phyloP scores from a whole-genome alignment of 2,329 filamentous ascomycete species.

The Claviceps digitariae region DNA sequence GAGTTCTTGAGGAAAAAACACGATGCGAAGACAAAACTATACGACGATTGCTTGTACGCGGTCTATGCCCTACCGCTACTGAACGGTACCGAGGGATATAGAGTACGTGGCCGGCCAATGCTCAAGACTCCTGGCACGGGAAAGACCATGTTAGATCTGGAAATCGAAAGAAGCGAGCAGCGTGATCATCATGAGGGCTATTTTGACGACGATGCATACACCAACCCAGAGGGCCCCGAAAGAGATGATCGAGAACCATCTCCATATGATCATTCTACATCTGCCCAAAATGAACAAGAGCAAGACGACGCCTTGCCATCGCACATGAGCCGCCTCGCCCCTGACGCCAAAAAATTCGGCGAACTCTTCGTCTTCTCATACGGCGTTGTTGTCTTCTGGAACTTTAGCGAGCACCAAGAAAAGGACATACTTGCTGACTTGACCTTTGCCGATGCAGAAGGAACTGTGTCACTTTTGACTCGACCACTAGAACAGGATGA shows the following conservation, averaged over 20 bases:
- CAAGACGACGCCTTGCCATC: constrained; percentile 30
- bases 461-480: constrained; percentile 53
- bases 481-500: constrained; percentile 75
- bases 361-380: constrained; percentile 98
- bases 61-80: constrained; percentile 88
- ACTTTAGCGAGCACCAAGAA: constrained; percentile 90
- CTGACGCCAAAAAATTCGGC: constrained; percentile 66
- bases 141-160: constrained; percentile 82
- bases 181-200: constrained; percentile 86
- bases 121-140: constrained; percentile 81
- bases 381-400: constrained; percentile 97
- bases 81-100: constrained; percentile 73
- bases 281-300: constrained; percentile 16
- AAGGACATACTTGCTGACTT: constrained; percentile 93
- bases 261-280: constrained; percentile 19
- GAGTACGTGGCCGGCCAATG: constrained; percentile 79
- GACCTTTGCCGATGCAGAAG: constrained; percentile 66
- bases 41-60: constrained; percentile 93
- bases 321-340: constrained; percentile 45
- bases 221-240: constrained; percentile 19
- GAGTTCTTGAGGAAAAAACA: constrained; percentile 80
- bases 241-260: constrained; percentile 14
- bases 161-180: constrained; percentile 87
- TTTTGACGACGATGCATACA: constrained; percentile 59
- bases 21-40: constrained; percentile 84